Percentiles rank a stretch among this genome's conserved stretches.
phyloP scores from a whole-genome alignment of 2,329 filamentous ascomycete species.

The Aspergillus bombycis region DNA sequence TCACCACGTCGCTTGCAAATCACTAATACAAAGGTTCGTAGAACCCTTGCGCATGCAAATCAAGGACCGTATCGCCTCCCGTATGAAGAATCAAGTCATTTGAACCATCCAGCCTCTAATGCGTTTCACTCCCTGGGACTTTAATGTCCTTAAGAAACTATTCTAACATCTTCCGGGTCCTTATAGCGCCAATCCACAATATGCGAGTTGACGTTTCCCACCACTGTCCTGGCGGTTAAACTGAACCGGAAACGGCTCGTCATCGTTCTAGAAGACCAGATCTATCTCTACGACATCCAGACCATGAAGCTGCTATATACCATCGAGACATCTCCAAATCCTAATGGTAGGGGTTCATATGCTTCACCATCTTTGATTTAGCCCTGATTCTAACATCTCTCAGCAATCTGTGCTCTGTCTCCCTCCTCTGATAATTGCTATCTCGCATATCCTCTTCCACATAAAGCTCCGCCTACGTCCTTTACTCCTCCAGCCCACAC shows the following conservation, averaged over 20 bases:
- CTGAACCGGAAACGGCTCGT: conserved; percentile 92
- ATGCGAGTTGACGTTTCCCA: conserved; percentile 97
- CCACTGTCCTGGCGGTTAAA: conserved; percentile 90
- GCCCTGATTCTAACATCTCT: conserved; percentile 14
- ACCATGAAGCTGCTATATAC: conserved; percentile 96
- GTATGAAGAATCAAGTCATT: conserved; percentile 6
- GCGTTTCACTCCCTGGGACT: neutral
- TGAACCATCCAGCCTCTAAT: neutral
- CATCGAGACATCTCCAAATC: conserved; percentile 92
- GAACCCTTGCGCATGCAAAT: conserved; percentile 10
- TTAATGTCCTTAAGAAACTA: conserved; percentile 17
- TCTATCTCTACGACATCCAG: conserved; percentile 97
- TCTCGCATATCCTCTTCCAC: conserved; percentile 87
- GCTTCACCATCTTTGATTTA: neutral
- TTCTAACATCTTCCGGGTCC: conserved; percentile 1
- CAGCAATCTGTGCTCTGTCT: conserved; percentile 87
- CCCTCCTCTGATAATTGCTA: conserved; percentile 96
- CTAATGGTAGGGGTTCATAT: conserved; percentile 58
- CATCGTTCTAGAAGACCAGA: conserved; percentile 91
- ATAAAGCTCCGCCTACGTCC: conserved; percentile 57
- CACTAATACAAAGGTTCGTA: conserved; percentile 88
- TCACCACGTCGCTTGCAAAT: conserved; percentile 92
- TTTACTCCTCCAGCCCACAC: conserved; percentile 74
- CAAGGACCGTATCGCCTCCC: neutral
- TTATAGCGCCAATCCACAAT: conserved; percentile 75